phyloP scores from a whole-genome alignment of 1,139 yeast species.

The Hyphopichia burtonii region DNA sequence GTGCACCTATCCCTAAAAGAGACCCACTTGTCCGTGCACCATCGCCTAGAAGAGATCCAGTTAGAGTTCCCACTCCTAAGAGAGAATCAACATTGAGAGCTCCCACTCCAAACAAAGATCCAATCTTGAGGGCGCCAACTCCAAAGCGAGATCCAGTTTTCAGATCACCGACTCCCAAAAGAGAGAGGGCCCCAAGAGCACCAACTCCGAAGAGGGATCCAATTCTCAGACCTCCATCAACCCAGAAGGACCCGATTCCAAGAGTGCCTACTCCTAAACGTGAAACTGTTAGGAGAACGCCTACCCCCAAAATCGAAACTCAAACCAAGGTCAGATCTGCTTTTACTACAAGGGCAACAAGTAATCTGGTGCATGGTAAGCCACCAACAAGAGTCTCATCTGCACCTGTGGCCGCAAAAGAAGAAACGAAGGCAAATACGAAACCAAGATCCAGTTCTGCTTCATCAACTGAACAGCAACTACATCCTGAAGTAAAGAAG shows the following conservation, averaged over 20 bases:
- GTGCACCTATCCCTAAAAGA: not conserved
- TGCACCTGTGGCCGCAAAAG: not conserved
- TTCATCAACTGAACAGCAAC: too few relatives aligned
- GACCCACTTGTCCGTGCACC: not conserved
- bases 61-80: not conserved
- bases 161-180: not conserved
- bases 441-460: too few relatives aligned
- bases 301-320: not conserved
- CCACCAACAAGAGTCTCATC: not conserved
- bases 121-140: slow-evolving; percentile 3
- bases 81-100: not conserved
- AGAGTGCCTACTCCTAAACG: not conserved
- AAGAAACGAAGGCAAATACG: too few relatives aligned
- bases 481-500: too few relatives aligned
- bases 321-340: not conserved
- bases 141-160: not conserved
- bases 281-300: not conserved
- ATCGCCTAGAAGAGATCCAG: not conserved
- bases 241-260: not conserved
- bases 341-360: too few relatives aligned
- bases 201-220: not conserved
- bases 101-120: not conserved
- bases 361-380: too few relatives aligned
- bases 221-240: slow-evolving; percentile 1
- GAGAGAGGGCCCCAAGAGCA: not conserved